These are phyloP conservation scores for Hymenoscyphus linearis DNA, from an alignment of 2,329 filamentous ascomycete genomes.

Conservation along the genomic window DNA sequence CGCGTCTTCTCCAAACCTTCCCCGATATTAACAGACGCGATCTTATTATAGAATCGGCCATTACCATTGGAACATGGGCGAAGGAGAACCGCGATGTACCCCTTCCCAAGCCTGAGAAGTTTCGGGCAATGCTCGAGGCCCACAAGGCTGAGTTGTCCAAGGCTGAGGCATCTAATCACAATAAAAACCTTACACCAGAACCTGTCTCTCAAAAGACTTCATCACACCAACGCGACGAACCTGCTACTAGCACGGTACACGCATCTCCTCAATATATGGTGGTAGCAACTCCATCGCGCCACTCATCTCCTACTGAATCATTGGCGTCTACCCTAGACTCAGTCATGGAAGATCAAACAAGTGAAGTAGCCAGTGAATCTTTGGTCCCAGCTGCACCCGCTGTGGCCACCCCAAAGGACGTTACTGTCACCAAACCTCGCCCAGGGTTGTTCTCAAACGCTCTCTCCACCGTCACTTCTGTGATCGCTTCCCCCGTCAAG, in stretches of 20 bases:
- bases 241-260: background rate
- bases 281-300: background rate
- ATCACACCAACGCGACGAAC: background rate
- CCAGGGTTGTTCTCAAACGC: no score
- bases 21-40: background rate
- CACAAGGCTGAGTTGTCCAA: background rate
- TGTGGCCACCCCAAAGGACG: background rate
- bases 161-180: background rate
- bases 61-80: background rate
- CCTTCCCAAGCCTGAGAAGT: background rate
- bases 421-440: no score
- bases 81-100: background rate
- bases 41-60: background rate
- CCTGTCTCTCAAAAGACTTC: background rate
- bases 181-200: background rate
- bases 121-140: background rate
- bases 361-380: background rate
- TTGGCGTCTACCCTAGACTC: background rate
- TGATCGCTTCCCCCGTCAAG: no score
- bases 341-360: background rate
- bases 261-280: background rate
- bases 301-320: background rate
- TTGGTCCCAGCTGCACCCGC: background rate
- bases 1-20: background rate
- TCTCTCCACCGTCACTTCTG: no score